Percentiles rank a stretch among this genome's conserved stretches.
Evolutionary conservation across 2,329 filamentous ascomycete species (phyloP).

Genomic region (Paraphoma chrysanthemicola): DNA sequence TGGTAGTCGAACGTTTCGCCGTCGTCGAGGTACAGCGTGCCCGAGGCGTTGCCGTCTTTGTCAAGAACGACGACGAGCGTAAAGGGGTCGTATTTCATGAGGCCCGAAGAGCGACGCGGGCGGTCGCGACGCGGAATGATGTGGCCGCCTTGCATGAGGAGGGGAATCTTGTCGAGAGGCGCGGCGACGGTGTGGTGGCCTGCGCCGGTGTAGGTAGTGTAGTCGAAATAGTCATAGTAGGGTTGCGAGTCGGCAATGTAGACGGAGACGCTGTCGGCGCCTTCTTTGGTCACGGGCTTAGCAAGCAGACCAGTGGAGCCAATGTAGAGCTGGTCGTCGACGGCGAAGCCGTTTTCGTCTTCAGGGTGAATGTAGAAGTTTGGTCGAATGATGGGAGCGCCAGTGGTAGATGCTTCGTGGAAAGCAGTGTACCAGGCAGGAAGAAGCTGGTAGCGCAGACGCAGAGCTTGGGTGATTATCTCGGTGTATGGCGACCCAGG

Average conservation of each 20-base stretch:
- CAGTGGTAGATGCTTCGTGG: conserved; percentile 82
- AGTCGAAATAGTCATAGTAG: conserved; percentile 97
- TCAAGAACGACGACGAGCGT: conserved; percentile 82
- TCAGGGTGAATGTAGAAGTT: conserved; percentile 91
- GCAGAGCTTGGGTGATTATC: conserved; percentile 86
- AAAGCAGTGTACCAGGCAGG: conserved; percentile 98
- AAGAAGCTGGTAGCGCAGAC: conserved; percentile 86
- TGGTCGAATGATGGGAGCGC: conserved; percentile 85
- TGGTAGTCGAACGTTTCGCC: conserved; percentile 91
- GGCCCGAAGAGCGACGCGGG: conserved; percentile 80
- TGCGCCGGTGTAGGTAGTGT: conserved; percentile 74
- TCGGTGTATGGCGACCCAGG: conserved; percentile 81
- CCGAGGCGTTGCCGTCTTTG: conserved; percentile 74
- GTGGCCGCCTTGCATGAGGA: conserved; percentile 92
- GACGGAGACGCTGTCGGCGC: conserved; percentile 74
- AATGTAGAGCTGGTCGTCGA: conserved; percentile 94
- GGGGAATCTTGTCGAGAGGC: conserved; percentile 83
- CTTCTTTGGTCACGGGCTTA: conserved; percentile 86
- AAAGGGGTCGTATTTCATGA: conserved; percentile 96
- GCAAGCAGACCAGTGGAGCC: conserved; percentile 88
- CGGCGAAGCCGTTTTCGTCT: conserved; percentile 83
- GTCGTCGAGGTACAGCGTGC: conserved; percentile 89
- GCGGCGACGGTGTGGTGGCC: conserved; percentile 77
- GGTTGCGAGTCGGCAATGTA: conserved; percentile 88
- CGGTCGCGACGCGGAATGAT: conserved; percentile 89